Evolutionary conservation across 2,329 filamentous ascomycete genomes (phyloP).

Genomic region (Penicillium glabrum): DNA sequence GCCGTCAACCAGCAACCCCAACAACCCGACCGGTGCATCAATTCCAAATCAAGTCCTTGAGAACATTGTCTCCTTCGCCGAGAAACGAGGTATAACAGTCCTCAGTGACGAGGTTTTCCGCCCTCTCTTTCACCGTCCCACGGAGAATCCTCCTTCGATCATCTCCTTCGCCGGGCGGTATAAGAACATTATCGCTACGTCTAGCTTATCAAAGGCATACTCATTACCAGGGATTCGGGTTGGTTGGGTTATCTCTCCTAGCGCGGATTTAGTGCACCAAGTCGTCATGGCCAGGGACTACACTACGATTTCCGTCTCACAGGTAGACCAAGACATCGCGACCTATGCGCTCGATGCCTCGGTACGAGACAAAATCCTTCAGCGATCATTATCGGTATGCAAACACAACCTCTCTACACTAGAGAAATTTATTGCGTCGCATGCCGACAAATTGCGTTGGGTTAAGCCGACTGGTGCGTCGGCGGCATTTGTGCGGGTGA

Average conservation of each 20-base stretch:
- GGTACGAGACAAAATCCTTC: slow-evolving; percentile 3
- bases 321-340: slow-evolving; percentile 9
- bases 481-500: slow-evolving; percentile 5
- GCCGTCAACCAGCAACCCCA: slow-evolving; percentile 5
- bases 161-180: slow-evolving; percentile 5
- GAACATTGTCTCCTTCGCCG: slow-evolving; percentile 5
- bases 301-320: slow-evolving; percentile 9
- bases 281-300: slow-evolving; percentile 8
- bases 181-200: slow-evolving; percentile 8
- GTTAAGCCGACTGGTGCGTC: slow-evolving; percentile 7
- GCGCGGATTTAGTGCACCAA: slow-evolving; percentile 2
- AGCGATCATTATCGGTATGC: slow-evolving; percentile 5
- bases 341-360: not conserved
- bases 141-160: slow-evolving; percentile 5
- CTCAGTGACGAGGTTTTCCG: slow-evolving; percentile 14
- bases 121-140: slow-evolving; percentile 7
- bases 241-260: slow-evolving; percentile 9
- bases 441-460: slow-evolving; percentile 5
- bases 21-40: slow-evolving; percentile 11
- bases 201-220: slow-evolving; percentile 9
- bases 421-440: slow-evolving; percentile 1
- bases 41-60: slow-evolving; percentile 3
- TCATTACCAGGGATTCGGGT: slow-evolving; percentile 10
- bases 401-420: not conserved
- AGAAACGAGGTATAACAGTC: slow-evolving; percentile 5